phyloP scores from a whole-genome alignment of 306 rosid genomes.

The Inga oerstediana region DNA sequence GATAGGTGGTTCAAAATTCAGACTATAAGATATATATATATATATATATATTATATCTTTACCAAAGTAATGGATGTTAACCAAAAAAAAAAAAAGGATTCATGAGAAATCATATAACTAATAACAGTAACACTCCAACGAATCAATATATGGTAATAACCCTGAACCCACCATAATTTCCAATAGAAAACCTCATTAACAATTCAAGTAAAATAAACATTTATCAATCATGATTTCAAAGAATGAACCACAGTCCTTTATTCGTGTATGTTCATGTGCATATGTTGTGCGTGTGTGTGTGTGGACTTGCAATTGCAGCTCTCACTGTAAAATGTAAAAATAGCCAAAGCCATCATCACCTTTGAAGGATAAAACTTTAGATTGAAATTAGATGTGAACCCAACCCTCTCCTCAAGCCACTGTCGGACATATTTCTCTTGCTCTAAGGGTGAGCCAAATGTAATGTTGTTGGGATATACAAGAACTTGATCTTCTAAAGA shows the following conservation, averaged over 20 bases:
- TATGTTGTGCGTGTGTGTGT: not conserved
- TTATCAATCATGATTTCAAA: constrained; percentile 15
- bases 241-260: constrained; percentile 1
- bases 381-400: constrained; percentile 56
- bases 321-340: constrained; percentile 25
- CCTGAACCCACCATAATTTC: constrained; percentile 9
- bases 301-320: not conserved
- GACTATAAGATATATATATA: not conserved
- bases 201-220: constrained; percentile 8
- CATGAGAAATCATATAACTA: not conserved
- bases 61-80: not conserved
- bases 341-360: constrained; percentile 46
- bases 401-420: constrained; percentile 87
- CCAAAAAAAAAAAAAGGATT: not conserved
- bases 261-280: not conserved
- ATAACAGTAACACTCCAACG: not conserved
- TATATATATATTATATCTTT: no score
- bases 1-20: constrained; percentile 18
- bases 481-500: constrained; percentile 69
- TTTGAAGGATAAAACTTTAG: constrained; percentile 79
- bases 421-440: constrained; percentile 73
- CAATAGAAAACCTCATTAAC: not conserved
- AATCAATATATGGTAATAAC: not conserved
- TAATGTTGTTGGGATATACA: constrained; percentile 78
- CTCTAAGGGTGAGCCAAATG: constrained; percentile 63